Evolutionary conservation across 148 eudicot genomes (phyloP).

Genomic region (Nepenthes gracilis): DNA sequence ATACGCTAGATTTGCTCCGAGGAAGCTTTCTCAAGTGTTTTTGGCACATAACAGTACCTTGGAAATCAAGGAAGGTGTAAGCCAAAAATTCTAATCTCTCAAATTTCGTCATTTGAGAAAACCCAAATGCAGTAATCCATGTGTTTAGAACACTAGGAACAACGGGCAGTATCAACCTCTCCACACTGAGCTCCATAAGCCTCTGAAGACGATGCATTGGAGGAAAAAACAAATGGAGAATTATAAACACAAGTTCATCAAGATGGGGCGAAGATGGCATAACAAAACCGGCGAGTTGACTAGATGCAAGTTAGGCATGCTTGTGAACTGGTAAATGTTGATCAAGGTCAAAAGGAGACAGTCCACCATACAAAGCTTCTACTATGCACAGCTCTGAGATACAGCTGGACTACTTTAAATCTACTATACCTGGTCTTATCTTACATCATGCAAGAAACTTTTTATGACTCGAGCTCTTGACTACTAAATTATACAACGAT

Average conservation of each 20-base stretch:
- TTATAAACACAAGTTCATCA: not conserved
- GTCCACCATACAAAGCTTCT: too few relatives aligned
- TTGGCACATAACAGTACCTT: conserved; percentile 83
- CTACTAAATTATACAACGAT: too few relatives aligned
- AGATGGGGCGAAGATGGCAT: not conserved
- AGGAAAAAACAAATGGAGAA: not conserved
- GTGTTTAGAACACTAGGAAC: conserved; percentile 55
- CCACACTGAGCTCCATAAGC: conserved; percentile 62
- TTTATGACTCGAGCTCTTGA: too few relatives aligned
- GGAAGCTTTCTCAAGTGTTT: conserved; percentile 36
- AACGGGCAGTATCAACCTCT: conserved; percentile 80
- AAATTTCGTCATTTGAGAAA: conserved; percentile 28
- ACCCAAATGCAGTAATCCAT: conserved; percentile 82
- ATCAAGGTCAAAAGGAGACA: too few relatives aligned
- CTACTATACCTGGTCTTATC: too few relatives aligned
- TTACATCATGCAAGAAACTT: too few relatives aligned
- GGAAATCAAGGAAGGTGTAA: conserved; percentile 72
- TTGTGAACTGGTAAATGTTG: too few relatives aligned
- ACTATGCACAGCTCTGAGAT: too few relatives aligned
- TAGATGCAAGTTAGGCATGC: too few relatives aligned
- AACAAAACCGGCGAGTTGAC: not conserved
- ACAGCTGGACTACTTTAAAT: too few relatives aligned
- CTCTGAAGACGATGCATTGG: conserved; percentile 25
- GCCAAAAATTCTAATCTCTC: conserved; percentile 51
- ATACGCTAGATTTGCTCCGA: conserved; percentile 9